A percentile compares a stretch with the other conserved stretches of the same genome.
Conservation (phyloP, 2,329 filamentous ascomycete genomes). For the Alternaria atra region DNA sequence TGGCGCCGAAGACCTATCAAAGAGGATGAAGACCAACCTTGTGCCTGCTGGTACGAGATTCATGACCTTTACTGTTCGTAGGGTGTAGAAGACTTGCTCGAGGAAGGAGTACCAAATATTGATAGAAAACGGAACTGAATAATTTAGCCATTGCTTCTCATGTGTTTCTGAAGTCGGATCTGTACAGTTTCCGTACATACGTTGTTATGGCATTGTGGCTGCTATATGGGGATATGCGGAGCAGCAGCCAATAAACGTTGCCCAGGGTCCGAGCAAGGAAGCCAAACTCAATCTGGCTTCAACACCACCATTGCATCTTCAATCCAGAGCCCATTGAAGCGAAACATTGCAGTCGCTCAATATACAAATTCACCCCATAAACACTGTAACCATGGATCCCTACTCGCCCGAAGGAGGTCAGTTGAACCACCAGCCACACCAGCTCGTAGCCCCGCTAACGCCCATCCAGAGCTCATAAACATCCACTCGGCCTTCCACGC, state of each 20-base stretch:
- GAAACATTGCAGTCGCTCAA: constrained; percentile 3
- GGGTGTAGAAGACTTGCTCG: constrained; percentile 15
- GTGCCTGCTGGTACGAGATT: constrained; percentile 36
- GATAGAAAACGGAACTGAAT: neutral
- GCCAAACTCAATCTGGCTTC: constrained; percentile 47
- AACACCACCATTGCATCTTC: constrained; percentile 28
- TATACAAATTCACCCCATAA: neutral
- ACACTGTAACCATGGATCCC: constrained; percentile 58
- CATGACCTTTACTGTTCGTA: constrained; percentile 39
- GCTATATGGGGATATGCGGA: neutral
- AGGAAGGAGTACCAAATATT: neutral
- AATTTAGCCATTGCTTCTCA: neutral
- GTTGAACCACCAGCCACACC: constrained; percentile 19
- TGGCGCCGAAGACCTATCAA: constrained; percentile 34
- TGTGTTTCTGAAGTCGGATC: neutral
- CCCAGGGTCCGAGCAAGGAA: constrained; percentile 37
- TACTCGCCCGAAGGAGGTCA: constrained; percentile 71
- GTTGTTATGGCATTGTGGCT: neutral
- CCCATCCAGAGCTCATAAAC: constrained; percentile 67
- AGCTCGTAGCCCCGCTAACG: constrained; percentile 23
- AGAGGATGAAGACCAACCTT: constrained; percentile 28
- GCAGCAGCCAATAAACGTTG: constrained; percentile 31
- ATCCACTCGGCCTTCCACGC: constrained; percentile 73
- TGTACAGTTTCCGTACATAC: neutral
- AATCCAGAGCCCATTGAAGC: constrained; percentile 15